Base-by-base conservation (phyloP, 2,329 filamentous ascomycete species). In the Chaetothyriales sp. region DNA sequence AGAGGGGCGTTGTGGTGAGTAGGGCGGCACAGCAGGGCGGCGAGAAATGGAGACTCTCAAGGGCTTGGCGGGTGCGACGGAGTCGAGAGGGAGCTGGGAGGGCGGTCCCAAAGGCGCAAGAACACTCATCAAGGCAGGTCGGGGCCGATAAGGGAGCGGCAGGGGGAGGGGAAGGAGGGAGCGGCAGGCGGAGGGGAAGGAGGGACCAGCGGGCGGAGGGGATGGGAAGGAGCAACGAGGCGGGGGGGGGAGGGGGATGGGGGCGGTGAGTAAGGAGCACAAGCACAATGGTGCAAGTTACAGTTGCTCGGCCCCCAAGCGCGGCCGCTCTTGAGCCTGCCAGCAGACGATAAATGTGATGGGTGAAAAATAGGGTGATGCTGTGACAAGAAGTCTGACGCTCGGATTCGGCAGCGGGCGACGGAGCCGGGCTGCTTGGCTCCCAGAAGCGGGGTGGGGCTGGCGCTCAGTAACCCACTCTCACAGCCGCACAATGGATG, bases 81-180 rank as follows among this genome's bases (percentile, higher is more conserved):
- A 28, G 46, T 29, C 18, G 22, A 28, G 22, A 20, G 22, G 22
- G 19, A 47, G 46, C 33, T 47, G 46, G 22, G 46, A 47, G 22
- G 33, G 46, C 46, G 25, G 46, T 18, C 46, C n/a, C 33, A 40
- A 40, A 40, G 33, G 33, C 15, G 33, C 33, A 40, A 40, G 33
- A 40, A 40, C 33, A 40, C 33, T 40, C 33, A 40, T 40, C 13
- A 40, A 40, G 33, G 33, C 33, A 13, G 33, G 33, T 10, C 33
- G 33, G 33, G 33, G 33, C 4, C 33, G 33, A 40, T 15, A 15
- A 15, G 33, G 29, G 15, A 40, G 33, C 15, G 2, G 33, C 33
- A 13, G 29, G 45, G 13, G 46, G n/a, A 22, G 56, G 46, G 5
- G 54, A 22, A 20, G 51, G 46, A 20, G 52, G 48, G 15, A 40